Conservation (phyloP, 2,329 filamentous ascomycete species). For the Cercospora sp. region DNA sequence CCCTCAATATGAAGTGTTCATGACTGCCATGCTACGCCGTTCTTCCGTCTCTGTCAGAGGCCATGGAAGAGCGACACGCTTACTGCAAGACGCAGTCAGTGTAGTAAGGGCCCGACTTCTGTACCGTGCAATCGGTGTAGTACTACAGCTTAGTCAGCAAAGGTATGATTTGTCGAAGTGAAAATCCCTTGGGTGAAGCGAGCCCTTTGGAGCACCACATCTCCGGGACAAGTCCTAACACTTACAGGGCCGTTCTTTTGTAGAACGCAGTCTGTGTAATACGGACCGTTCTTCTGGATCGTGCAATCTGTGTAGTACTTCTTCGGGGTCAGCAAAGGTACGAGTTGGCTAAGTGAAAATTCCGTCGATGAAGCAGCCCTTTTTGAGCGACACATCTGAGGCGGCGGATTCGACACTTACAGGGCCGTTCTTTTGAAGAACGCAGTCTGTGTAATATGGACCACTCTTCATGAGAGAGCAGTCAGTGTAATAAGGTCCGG, state of each 20-base stretch:
- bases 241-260: background rate
- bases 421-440: background rate
- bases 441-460: background rate
- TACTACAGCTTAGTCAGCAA: background rate
- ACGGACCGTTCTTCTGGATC: background rate
- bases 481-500: background rate
- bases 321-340: background rate
- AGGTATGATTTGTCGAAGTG: background rate
- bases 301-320: background rate
- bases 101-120: background rate
- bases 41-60: background rate
- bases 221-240: background rate
- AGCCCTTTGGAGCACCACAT: background rate
- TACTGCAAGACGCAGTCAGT: background rate
- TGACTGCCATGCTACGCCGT: background rate
- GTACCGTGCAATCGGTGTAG: background rate
- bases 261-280: background rate
- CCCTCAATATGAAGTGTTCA: background rate
- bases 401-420: background rate
- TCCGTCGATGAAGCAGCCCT: background rate
- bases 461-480: background rate
- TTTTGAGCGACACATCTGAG: background rate
- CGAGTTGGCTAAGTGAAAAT: background rate
- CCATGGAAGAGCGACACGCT: background rate
- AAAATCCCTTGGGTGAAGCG: background rate